Base-by-base conservation (phyloP, 2,329 filamentous ascomycete genomes). In the Colletotrichum somersetense region DNA sequence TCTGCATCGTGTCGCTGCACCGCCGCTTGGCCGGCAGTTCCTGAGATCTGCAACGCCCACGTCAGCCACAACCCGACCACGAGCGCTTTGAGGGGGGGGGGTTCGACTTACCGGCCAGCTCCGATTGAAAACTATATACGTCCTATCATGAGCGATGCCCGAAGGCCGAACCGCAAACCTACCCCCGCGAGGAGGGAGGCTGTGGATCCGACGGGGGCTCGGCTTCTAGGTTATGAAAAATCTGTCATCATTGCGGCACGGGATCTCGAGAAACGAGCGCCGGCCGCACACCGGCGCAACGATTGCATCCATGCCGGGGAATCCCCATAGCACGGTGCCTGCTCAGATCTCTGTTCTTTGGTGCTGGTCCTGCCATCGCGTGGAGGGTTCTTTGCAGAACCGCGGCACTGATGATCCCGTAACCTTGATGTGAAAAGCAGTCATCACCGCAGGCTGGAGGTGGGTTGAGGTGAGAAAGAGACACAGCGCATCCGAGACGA, bases 91-190 rank as follows among this genome's bases (percentile, higher is more conserved):
- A 11, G 30, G 18, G 20, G 44, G 4, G 1, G 7, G n/a, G 53
- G 2, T 5, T 38, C 1, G 18, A 48, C 71, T 30, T 71, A 73
- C 71, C 62, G 63, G 72, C 73, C 77, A 72, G 77, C 80, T 82
- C 81, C 74, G 81, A 81, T 82, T 82, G 81, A 82, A 82, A 82
- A 82, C 81, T 82, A 82, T 79, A 65, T 76, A 72, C 56, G 64
- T 73, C 53, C 61, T 38, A 62, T 69, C 74, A 73, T 67, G 55
- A 75, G 76, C 76, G 71, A 23, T 71, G 12, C 38, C 40, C 62
- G 1, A 50, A 46, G 48, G 55, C 35, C 11, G 30, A 44, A 42
- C 52, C 26, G 1, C 68, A 74, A 75, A 20, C 8, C 44, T 30
- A 30, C 30, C 18, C 73, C 70, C 59, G 52, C 55, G 26, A 42